Evolutionary conservation across 208 protist genomes (phyloP), one percentile per base, ranked within the genome.

Genomic region (Endotrypanum monterogeii): DNA sequence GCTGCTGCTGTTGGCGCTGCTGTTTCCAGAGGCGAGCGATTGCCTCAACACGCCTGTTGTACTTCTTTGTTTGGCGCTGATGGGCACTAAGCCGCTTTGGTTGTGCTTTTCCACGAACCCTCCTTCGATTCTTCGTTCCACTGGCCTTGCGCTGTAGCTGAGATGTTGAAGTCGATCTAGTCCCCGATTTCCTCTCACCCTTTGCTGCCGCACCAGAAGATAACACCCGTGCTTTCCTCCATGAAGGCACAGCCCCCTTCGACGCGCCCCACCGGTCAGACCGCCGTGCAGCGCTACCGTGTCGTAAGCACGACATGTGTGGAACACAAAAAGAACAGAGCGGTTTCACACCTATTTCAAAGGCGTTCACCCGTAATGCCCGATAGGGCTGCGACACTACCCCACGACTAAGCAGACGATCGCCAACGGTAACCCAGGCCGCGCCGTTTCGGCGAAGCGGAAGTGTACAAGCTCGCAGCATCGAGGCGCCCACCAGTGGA

Each of bases 1-100:
- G n/a, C n/a, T 60, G 55, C 11, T 73, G 61, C 1, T 52, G 68
- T 39, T 81, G 61, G 70, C 88, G 86, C 41, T 89, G 89, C 66
- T 88, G 79, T 58, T 86, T 83, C 85, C 88, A 96, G 50, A 96
- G 81, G 14, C 88, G 83, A n/a, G 90, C 92, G 57, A 96, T 96
- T 14, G 85, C 87, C 46, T 79, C 85, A 12, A 96, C 88, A 46
- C 92, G 84, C 46, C 94, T 94, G 79, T 96, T 96, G 79, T 96
- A 96, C 71, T 90, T 92, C 48, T 89, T 88, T 51, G 85, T 85
- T 70, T 94, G 88, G 16, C 77, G 67, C 46, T 84, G 69, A 60
- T 94, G 79, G 55, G 78, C 71, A 37, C 75, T 86, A 7, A 86
- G 54, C 20, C 57, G 65, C n/a, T 51, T 67, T 35, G 61, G 23